phyloP scores from a whole-genome alignment of 2,329 filamentous ascomycete genomes.

The Tolypocladium ophioglossoides region DNA sequence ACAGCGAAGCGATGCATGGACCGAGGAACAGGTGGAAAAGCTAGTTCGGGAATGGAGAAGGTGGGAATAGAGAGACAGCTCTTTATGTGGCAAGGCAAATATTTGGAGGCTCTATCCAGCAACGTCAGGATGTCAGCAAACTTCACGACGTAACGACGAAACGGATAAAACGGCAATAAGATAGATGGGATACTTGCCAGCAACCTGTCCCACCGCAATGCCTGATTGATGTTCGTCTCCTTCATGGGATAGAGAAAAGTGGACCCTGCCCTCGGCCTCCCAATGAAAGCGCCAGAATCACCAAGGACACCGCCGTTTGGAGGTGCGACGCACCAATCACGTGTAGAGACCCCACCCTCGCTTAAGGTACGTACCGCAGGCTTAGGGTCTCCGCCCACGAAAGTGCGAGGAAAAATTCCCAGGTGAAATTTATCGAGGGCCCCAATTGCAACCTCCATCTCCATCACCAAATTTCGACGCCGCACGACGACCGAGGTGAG shows the following conservation, averaged over 20 bases:
- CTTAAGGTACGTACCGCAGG: slow-evolving; percentile 17
- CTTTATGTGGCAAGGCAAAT: not conserved
- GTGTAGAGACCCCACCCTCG: slow-evolving; percentile 11
- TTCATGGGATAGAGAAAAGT: no score
- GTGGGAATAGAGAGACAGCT: slow-evolving; percentile 35
- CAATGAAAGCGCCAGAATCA: not conserved
- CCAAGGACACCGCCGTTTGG: no score
- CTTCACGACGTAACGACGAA: slow-evolving; percentile 2
- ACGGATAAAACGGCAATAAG: not conserved
- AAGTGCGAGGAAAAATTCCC: slow-evolving; percentile 21
- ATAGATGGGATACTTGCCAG: not conserved
- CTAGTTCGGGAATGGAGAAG: slow-evolving; percentile 46
- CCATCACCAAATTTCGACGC: slow-evolving; percentile 28
- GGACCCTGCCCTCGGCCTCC: no score
- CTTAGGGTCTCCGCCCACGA: slow-evolving; percentile 32
- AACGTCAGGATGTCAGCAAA: not conserved
- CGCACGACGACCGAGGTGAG: slow-evolving; percentile 30
- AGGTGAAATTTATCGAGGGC: slow-evolving; percentile 26
- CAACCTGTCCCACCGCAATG: not conserved
- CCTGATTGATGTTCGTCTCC: not conserved
- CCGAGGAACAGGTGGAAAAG: slow-evolving; percentile 32
- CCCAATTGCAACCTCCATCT: slow-evolving; percentile 18
- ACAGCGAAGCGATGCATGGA: slow-evolving; percentile 24
- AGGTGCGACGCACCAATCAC: slow-evolving; percentile 7
- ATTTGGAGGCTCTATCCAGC: not conserved